Conservation (phyloP, 2,329 filamentous ascomycete genomes). For the Elsinoe batatas region DNA sequence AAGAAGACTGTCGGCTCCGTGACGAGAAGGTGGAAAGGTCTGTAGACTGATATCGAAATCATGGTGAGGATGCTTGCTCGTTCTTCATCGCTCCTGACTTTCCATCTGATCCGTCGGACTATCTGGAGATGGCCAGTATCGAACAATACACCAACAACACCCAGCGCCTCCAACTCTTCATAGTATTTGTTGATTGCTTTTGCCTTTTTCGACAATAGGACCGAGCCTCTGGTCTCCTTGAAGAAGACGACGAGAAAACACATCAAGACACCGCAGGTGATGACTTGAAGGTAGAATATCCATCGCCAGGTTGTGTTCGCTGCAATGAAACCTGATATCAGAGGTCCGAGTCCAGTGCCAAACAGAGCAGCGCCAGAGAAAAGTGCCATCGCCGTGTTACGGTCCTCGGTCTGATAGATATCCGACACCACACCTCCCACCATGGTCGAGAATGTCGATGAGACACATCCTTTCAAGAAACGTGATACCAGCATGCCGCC, state of each 20-base stretch:
- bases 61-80: conserved; percentile 57
- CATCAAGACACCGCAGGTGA: conserved; percentile 56
- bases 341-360: conserved; percentile 69
- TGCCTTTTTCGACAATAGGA: conserved; percentile 69
- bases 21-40: conserved; percentile 67
- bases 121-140: conserved; percentile 20
- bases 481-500: conserved; percentile 66
- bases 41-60: conserved; percentile 62
- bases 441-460: conserved; percentile 74
- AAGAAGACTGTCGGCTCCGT: conserved; percentile 73
- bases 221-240: conserved; percentile 71
- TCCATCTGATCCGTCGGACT: conserved; percentile 60
- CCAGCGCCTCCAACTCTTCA: conserved; percentile 56
- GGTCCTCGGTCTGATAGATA: conserved; percentile 64
- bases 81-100: conserved; percentile 69
- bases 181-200: conserved; percentile 69
- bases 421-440: conserved; percentile 88
- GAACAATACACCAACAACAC: conserved; percentile 46
- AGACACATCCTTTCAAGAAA: conserved; percentile 68
- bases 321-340: conserved; percentile 57
- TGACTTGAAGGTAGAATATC: conserved; percentile 80
- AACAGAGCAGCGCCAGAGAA: conserved; percentile 72
- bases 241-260: conserved; percentile 59
- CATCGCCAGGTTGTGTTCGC: conserved; percentile 57
- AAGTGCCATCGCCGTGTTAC: conserved; percentile 83